These are phyloP conservation scores for Dothideomycetes sp. DNA, from an alignment of 2,329 filamentous ascomycete species.

Conservation along the genomic window DNA sequence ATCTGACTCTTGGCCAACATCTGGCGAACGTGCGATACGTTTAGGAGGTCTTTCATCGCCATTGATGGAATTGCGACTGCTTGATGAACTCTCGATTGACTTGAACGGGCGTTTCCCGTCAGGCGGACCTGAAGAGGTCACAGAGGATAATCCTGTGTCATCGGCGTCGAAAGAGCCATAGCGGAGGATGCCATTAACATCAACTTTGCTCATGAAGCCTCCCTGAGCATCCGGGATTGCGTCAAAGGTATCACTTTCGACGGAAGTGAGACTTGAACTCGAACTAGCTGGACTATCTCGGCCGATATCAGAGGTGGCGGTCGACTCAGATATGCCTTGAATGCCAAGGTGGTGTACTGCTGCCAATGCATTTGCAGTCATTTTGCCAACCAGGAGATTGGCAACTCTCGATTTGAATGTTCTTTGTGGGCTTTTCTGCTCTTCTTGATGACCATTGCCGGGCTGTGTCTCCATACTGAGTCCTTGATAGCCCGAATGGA, in stretches of 20 bases:
- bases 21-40: constrained; percentile 7
- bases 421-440: neutral
- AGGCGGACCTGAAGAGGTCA: constrained; percentile 9
- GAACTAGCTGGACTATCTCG: constrained; percentile 5
- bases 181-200: constrained; percentile 8
- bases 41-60: constrained; percentile 6
- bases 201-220: constrained; percentile 5
- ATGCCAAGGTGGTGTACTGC: neutral
- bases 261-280: constrained; percentile 6
- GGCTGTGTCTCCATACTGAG: neutral
- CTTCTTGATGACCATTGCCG: neutral
- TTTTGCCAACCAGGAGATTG: neutral
- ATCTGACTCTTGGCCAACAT: neutral
- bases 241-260: constrained; percentile 5
- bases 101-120: constrained; percentile 8
- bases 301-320: neutral
- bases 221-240: constrained; percentile 4
- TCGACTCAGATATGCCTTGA: constrained; percentile 1
- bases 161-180: constrained; percentile 9
- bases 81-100: constrained; percentile 7
- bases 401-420: constrained; percentile 1
- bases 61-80: constrained; percentile 5
- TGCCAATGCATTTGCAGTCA: neutral
- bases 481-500: neutral
- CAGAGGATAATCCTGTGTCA: constrained; percentile 11